These are phyloP conservation scores for Gossypium rotundifolium DNA, from an alignment of 345 rosid species.

Conservation along the genomic window DNA sequence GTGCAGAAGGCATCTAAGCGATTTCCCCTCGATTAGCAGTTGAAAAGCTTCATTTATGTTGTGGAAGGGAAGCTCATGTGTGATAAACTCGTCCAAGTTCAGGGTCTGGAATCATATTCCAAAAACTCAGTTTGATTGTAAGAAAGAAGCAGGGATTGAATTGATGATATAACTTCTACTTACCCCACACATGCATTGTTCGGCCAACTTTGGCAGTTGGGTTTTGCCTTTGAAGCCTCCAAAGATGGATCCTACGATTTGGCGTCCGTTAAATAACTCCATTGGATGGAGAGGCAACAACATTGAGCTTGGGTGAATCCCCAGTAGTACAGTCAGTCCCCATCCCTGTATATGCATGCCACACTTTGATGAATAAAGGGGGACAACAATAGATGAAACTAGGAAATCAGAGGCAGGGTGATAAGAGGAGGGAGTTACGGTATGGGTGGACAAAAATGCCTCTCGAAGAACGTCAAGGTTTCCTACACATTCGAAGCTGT, in stretches of 20 bases:
- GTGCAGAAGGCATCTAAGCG: constrained; percentile 11
- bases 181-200: constrained; percentile 10
- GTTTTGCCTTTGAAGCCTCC: constrained; percentile 17
- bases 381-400: background rate
- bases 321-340: constrained; percentile 3
- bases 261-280: constrained; percentile 5
- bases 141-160: background rate
- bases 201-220: background rate
- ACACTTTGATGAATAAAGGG: background rate
- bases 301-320: constrained; percentile 2
- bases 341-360: background rate
- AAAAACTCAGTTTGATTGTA: background rate
- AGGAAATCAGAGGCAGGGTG: background rate
- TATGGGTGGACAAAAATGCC: constrained; percentile 44
- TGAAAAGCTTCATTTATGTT: constrained; percentile 13
- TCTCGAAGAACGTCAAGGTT: constrained; percentile 50
- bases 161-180: background rate
- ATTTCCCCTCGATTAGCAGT: constrained; percentile 2
- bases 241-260: constrained; percentile 8
- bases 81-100: constrained; percentile 11
- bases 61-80: constrained; percentile 8
- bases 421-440: background rate
- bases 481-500: constrained; percentile 58
- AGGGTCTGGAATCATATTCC: constrained; percentile 10
- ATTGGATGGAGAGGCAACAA: constrained; percentile 11